Base-by-base conservation (phyloP, 768 basidiomycete species). In the Hygrocybe punicea region DNA sequence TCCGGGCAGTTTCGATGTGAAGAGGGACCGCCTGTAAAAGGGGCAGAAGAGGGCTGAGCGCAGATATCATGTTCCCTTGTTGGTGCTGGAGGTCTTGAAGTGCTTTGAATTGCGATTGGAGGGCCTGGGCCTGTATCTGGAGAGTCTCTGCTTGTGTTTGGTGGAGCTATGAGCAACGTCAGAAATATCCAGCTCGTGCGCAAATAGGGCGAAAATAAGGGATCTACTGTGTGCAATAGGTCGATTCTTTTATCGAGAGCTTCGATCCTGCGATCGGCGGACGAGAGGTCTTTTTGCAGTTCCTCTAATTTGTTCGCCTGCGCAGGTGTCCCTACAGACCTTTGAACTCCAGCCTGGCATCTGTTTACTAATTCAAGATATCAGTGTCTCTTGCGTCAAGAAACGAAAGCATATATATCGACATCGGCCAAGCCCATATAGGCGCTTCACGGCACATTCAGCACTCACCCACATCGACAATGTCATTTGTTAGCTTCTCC, bases 71-170 rank as follows among this genome's bases (percentile, higher is more conserved):
- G 11, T 78, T 75, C 17, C 71, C 75, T 65, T 87, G 85, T 60
- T 87, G 86, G 19, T 83, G 80, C 61, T 86, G 84, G 21, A 89
- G 67, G 2, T 77, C 76, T 58, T 84, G 84, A 51, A 88, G 71
- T 10, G 78, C 75, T 63, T 83, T 80, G 2, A 75, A 71, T 54
- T 87, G 82, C 14, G 76, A 75, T 65, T 85, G 83, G 23, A 86
- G 69, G 49, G 69, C 60, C 58, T 75, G 76, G 11, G 74, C 67
- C 54, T 79, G 79, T 0, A 74, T 74, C 62, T 80, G 78, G 24
- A 86, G 68, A 52, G 70, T 60, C 57, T 75, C 75, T 16, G 73
- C 67, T 53, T 79, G 79, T 0, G 75, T 73, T 62, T 81, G 79
- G 57, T 77, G 76, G 62, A 79, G 74, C 80, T 81, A 58, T 40